These are phyloP conservation scores for Metschnikowia amazonensis DNA, from an alignment of 805 yeast species.

Conservation along the genomic window DNA sequence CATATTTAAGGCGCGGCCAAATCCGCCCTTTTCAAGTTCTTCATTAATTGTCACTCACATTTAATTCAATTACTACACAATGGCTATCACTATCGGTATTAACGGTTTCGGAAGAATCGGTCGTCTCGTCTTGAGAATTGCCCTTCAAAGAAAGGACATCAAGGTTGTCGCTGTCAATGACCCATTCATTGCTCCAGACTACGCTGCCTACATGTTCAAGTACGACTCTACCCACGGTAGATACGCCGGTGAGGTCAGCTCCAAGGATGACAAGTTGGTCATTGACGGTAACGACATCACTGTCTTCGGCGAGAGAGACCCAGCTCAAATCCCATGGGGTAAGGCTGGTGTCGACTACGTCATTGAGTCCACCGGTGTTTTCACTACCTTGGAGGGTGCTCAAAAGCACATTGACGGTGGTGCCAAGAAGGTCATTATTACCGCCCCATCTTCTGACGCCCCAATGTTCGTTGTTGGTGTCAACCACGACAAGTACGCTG, in stretches of 20 bases:
- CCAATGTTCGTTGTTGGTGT: conserved; percentile 96
- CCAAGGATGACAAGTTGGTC: conserved; percentile 55
- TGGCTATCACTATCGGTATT: conserved; percentile 76
- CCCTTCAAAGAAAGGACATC: conserved; percentile 68
- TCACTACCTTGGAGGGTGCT: conserved; percentile 79
- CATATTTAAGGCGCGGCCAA: conserved; percentile 9
- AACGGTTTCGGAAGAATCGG: conserved; percentile 96
- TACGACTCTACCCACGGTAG: conserved; percentile 92
- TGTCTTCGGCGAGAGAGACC: conserved; percentile 80
- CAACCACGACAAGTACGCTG: conserved; percentile 74
- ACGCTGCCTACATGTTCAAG: conserved; percentile 94
- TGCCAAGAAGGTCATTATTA: conserved; percentile 91
- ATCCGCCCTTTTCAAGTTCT: background rate
- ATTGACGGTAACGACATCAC: conserved; percentile 65
- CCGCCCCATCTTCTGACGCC: conserved; percentile 91
- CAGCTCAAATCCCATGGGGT: conserved; percentile 87
- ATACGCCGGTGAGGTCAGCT: conserved; percentile 68
- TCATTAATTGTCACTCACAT: conserved; percentile 9
- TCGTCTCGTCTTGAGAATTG: conserved; percentile 82
- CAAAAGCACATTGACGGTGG: conserved; percentile 83
- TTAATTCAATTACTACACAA: conserved; percentile 21
- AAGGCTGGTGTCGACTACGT: conserved; percentile 76
- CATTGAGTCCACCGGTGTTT: conserved; percentile 92
- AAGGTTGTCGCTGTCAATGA: conserved; percentile 86
- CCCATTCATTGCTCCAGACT: conserved; percentile 85